phyloP scores from a whole-genome alignment of 2,329 filamentous ascomycete species.

The Aaosphaeria pasadenensis region DNA sequence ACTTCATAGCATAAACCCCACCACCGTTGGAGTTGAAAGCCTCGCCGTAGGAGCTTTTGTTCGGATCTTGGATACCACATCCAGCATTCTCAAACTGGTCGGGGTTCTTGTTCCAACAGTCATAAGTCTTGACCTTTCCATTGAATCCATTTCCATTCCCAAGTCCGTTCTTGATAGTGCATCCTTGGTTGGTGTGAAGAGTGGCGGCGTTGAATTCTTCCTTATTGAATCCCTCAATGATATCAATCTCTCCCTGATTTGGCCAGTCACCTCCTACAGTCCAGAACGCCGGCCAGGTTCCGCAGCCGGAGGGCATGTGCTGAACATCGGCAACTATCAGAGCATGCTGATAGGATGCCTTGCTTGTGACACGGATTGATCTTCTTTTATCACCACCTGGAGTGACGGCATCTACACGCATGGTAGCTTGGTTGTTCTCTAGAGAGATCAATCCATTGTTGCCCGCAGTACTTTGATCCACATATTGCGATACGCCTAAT shows the following conservation, averaged over 20 bases:
- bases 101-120: conserved; percentile 48
- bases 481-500: conserved; percentile 40
- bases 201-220: conserved; percentile 44
- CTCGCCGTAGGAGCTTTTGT: conserved; percentile 47
- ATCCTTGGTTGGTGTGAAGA: conserved; percentile 46
- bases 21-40: conserved; percentile 51
- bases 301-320: conserved; percentile 52
- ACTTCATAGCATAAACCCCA: conserved; percentile 52
- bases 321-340: conserved; percentile 50
- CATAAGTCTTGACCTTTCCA: conserved; percentile 46
- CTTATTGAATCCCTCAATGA: conserved; percentile 48
- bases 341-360: conserved; percentile 46
- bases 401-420: conserved; percentile 35
- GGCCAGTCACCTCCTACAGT: conserved; percentile 32
- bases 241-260: conserved; percentile 48
- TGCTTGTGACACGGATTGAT: conserved; percentile 48
- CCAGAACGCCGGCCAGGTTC: conserved; percentile 53
- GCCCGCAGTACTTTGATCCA: conserved; percentile 36
- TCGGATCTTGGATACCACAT: conserved; percentile 41
- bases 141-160: conserved; percentile 41
- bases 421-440: no score
- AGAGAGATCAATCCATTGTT: neutral
- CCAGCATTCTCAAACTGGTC: conserved; percentile 40
- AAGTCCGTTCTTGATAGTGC: conserved; percentile 32
- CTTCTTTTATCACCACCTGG: conserved; percentile 35